Conservation (phyloP, 768 basidiomycete species). For the Xerocomus potaroensis region DNA sequence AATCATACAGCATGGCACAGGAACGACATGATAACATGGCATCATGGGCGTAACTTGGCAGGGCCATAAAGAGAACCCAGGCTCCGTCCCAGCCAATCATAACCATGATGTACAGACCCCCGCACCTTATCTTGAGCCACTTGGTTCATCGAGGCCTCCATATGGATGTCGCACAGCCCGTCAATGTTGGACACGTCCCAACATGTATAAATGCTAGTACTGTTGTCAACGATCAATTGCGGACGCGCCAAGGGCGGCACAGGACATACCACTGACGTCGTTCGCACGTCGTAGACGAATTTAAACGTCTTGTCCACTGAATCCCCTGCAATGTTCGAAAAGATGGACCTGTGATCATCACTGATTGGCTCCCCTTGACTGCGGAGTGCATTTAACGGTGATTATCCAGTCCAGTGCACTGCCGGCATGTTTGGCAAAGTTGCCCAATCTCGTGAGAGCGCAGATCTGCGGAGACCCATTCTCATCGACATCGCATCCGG, state of each 20-base stretch:
- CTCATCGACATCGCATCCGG: too few relatives aligned
- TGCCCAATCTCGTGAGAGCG: not conserved
- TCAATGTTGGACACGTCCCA: too few relatives aligned
- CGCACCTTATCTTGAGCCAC: not conserved
- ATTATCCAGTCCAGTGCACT: not conserved
- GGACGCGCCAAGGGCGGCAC: too few relatives aligned
- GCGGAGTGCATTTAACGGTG: not conserved
- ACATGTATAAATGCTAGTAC: too few relatives aligned
- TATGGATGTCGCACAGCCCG: too few relatives aligned
- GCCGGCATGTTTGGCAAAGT: not conserved
- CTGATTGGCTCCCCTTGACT: not conserved
- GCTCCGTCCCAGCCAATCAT: not conserved
- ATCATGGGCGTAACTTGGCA: not conserved
- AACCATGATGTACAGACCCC: not conserved
- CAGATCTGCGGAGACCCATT: too few relatives aligned
- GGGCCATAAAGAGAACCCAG: not conserved
- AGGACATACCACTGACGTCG: too few relatives aligned
- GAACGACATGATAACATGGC: not conserved
- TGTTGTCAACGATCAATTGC: too few relatives aligned
- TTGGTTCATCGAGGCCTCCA: not conserved
- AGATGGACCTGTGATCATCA: not conserved
- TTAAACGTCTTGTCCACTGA: not conserved
- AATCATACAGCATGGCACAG: not conserved
- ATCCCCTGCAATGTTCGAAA: not conserved
- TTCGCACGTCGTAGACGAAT: too few relatives aligned